These are phyloP conservation scores for Fagus sylvatica DNA, from an alignment of 306 rosid genomes.

Conservation along the genomic window DNA sequence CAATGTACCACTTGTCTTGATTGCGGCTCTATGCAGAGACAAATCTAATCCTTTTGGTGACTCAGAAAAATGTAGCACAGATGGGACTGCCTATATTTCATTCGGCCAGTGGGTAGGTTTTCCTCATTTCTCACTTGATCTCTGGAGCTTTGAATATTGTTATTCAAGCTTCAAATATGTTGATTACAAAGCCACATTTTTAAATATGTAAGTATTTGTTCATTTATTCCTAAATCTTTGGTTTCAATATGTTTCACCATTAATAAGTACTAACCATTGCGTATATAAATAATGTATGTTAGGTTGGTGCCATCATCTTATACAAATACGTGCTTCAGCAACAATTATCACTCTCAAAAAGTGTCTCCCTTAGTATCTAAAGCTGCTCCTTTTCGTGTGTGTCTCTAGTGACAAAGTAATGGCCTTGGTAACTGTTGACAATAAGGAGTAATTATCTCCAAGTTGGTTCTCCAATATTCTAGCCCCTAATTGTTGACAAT, in stretches of 20 bases:
- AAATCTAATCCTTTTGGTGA: slow-evolving; percentile 82
- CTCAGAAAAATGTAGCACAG: slow-evolving; percentile 62
- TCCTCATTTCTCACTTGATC: slow-evolving; percentile 22
- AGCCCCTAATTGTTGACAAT: too few relatives aligned
- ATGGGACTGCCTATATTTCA: slow-evolving; percentile 94
- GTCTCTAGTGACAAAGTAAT: not conserved
- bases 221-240: not conserved
- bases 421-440: not conserved
- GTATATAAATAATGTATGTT: slow-evolving; percentile 16
- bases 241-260: not conserved
- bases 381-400: not conserved
- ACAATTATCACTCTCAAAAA: not conserved
- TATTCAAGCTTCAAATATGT: slow-evolving; percentile 4
- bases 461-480: too few relatives aligned
- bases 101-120: slow-evolving; percentile 97
- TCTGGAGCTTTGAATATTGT: slow-evolving; percentile 4
- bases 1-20: slow-evolving; percentile 92
- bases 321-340: slow-evolving; percentile 77
- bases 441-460: too few relatives aligned
- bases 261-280: not conserved
- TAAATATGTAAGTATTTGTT: not conserved
- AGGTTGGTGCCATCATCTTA: slow-evolving; percentile 97
- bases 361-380: not conserved
- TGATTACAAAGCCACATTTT: not conserved
- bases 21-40: slow-evolving; percentile 89